A percentile compares a stretch with the other conserved stretches of the same genome.
These are phyloP conservation scores for Corchorus capsularis DNA, from an alignment of 345 rosid genomes.

Conservation along the genomic window DNA sequence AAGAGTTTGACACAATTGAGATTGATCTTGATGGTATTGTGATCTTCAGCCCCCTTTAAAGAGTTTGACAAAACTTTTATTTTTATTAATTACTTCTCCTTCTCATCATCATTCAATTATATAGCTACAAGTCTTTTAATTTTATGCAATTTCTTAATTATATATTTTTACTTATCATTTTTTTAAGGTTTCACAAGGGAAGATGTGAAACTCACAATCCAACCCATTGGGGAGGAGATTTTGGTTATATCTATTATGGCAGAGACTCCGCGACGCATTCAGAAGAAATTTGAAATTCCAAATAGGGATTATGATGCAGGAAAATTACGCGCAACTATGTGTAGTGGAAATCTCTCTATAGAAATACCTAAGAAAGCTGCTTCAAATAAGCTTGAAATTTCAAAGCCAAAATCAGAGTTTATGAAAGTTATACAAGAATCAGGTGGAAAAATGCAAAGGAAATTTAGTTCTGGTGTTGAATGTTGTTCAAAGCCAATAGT, in stretches of 20 bases:
- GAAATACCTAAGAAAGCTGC: not conserved
- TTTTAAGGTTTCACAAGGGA: not conserved
- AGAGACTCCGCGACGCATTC: not conserved
- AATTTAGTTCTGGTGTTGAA: not conserved
- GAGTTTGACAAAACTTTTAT: not conserved
- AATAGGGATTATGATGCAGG: not conserved
- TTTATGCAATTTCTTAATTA: not conserved
- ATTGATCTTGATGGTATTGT: constrained; percentile 4
- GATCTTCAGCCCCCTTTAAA: not conserved
- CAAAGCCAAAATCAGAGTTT: not conserved
- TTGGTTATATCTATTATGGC: not conserved
- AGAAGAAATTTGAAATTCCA: not conserved
- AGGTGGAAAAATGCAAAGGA: not conserved
- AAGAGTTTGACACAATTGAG: not conserved
- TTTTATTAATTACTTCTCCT: too few species aligned
- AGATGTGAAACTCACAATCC: not conserved
- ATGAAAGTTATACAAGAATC: not conserved
- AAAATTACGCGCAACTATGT: not conserved
- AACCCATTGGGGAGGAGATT: not conserved
- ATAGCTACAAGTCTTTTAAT: not conserved
- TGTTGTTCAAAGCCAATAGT: not conserved
- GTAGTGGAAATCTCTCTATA: not conserved
- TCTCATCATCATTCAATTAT: too few species aligned
- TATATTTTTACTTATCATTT: not conserved
- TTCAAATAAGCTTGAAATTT: not conserved